These are phyloP conservation scores for Tanacetum coccineum DNA, from an alignment of 129 eudicot species.

Conservation along the genomic window DNA sequence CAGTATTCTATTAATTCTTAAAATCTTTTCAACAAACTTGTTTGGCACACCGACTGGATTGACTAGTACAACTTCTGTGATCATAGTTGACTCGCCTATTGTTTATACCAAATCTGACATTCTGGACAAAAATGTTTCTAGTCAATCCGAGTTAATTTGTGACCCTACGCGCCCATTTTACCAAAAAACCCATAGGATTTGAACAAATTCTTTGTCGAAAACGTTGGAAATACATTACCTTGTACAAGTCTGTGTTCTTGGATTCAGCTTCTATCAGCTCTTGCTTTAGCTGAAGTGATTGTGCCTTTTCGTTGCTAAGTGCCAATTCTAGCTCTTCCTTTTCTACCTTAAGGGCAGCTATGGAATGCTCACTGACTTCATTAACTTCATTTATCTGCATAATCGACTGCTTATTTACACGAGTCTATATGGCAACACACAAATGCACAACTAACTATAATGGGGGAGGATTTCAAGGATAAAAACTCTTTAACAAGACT, in stretches of 20 bases:
- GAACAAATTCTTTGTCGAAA: slow-evolving; percentile 2
- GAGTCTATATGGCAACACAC: not conserved
- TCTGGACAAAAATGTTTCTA: not conserved
- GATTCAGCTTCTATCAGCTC: slow-evolving; percentile 79
- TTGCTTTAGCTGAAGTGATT: slow-evolving; percentile 71
- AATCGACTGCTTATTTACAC: slow-evolving; percentile 11
- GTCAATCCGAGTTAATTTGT: not conserved
- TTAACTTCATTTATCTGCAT: slow-evolving; percentile 53
- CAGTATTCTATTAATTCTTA: too few species aligned
- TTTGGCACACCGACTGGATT: too few species aligned
- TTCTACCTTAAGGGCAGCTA: slow-evolving; percentile 61
- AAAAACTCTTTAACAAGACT: not conserved
- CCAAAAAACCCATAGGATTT: not conserved
- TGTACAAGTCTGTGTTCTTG: slow-evolving; percentile 80
- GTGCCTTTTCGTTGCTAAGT: slow-evolving; percentile 67
- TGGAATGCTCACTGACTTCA: slow-evolving; percentile 52
- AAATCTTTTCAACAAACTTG: too few species aligned
- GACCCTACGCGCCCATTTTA: not conserved
- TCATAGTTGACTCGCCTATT: too few species aligned
- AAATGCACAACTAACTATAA: not conserved
- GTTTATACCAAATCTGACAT: too few species aligned
- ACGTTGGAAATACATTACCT: slow-evolving; percentile 43
- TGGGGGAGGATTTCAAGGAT: slow-evolving; percentile 1
- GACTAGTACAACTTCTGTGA: too few species aligned
- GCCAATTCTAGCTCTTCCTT: slow-evolving; percentile 74